phyloP scores from a whole-genome alignment of 1,284 basidiomycete species.

The Heterobasidion parviporum region DNA sequence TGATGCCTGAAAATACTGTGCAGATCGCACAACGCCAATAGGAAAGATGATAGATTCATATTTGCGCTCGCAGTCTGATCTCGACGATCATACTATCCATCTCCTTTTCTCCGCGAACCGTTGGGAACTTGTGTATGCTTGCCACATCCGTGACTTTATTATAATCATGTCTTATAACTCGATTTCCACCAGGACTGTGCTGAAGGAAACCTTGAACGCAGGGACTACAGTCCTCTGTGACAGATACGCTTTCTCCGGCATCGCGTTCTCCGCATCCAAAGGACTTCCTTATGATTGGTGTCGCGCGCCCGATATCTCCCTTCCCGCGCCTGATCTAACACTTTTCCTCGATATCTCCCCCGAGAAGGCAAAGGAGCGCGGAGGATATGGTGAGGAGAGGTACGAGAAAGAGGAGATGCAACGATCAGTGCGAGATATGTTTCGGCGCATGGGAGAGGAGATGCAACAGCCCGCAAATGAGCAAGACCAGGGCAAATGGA shows the following conservation, averaged over 20 bases:
- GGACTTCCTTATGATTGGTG: constrained; percentile 70
- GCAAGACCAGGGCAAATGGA: constrained; percentile 33
- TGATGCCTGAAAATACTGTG: too few relatives aligned
- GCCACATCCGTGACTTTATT: background rate
- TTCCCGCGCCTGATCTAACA: constrained; percentile 86
- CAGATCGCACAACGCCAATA: constrained; percentile 88
- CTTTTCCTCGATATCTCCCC: constrained; percentile 84
- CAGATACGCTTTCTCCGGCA: constrained; percentile 94
- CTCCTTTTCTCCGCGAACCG: constrained; percentile 95
- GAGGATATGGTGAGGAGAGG: constrained; percentile 86
- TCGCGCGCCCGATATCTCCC: constrained; percentile 72
- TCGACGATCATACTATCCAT: constrained; percentile 91
- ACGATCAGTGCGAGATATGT: constrained; percentile 54
- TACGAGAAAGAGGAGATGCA: constrained; percentile 82
- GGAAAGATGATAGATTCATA: constrained; percentile 94
- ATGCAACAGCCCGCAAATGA: constrained; percentile 23
- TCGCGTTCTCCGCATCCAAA: constrained; percentile 91
- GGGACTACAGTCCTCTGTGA: constrained; percentile 85
- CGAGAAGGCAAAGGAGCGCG: constrained; percentile 62
- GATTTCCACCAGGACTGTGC: constrained; percentile 42
- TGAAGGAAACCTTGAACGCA: constrained; percentile 48
- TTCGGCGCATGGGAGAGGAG: constrained; percentile 54
- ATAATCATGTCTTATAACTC: background rate
- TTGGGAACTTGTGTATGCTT: constrained; percentile 87
- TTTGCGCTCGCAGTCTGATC: constrained; percentile 73